Conservation (phyloP, 306 rosid species). For the Mimosa bimucronata region DNA sequence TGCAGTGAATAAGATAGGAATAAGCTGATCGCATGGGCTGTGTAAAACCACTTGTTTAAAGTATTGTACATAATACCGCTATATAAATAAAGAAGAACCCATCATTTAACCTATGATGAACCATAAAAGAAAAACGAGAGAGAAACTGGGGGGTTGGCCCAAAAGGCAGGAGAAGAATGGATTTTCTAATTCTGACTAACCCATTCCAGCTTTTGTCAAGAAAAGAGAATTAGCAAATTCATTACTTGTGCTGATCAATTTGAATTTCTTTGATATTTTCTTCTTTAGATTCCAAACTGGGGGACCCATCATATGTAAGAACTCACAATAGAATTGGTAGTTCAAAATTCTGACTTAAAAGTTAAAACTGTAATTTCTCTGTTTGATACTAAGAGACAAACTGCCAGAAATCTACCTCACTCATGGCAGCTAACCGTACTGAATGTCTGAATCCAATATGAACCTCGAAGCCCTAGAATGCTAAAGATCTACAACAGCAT, state of each 20-base stretch:
- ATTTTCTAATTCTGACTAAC: constrained; percentile 23
- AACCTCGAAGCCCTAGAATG: constrained; percentile 11
- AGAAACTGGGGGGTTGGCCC: constrained; percentile 5
- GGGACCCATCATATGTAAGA: background rate
- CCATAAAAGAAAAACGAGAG: background rate
- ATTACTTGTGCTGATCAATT: background rate
- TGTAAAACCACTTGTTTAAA: background rate
- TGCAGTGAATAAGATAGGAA: background rate
- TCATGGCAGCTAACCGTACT: background rate
- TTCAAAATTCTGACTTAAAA: background rate
- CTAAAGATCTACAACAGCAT: constrained; percentile 12
- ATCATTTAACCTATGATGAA: background rate
- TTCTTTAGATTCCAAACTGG: background rate
- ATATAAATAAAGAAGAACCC: background rate
- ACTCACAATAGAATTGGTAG: constrained; percentile 1
- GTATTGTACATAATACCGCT: background rate
- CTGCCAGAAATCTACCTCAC: constrained; percentile 11
- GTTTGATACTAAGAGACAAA: constrained; percentile 6
- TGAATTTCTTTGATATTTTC: background rate
- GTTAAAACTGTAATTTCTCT: background rate
- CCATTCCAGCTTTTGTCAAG: background rate
- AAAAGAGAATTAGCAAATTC: background rate
- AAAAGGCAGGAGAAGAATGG: background rate
- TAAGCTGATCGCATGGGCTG: background rate
- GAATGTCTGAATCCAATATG: constrained; percentile 11